Base-by-base conservation (phyloP, 345 rosid genomes). In the Angophora floribunda region DNA sequence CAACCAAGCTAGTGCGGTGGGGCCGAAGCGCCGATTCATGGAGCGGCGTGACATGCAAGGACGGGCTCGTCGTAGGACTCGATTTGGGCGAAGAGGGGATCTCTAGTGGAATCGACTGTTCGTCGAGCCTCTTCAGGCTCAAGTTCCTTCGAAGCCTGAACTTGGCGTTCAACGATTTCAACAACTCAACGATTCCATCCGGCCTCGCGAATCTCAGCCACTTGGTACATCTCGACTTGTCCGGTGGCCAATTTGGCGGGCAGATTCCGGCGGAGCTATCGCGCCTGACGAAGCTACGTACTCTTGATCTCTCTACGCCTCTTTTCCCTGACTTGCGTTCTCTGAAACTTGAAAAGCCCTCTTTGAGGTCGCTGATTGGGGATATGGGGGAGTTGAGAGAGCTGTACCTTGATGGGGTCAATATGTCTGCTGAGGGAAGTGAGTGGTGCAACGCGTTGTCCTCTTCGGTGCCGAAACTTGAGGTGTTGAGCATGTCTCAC, bases 21-120 rank as follows among this genome's bases (percentile, higher is more conserved):
- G 59, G 78, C 51, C 85, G 44, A 15, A 65, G 28, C 85, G 8
- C 50, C 1, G 89, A 91, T 88, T 93, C 57, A 1, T 94, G 94
- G 94, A 15, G 28, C 9, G 94, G 95, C 6, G 91, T 94, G 47
- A 52, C 22, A 7, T 93, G 96, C 24, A 89, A 93, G 86, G 88
- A 2, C 1, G 88, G 49, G 30, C 92, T 8, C 32, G 93, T 93
- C n/a, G 79, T 63, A 59, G 92, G 85, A 3, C 88, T 95, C 8
- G 88, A 93, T 87, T 89, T 95, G 89, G 94, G 93, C 89, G 8
- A 28, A 5, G 91, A 94, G 85, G 70, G 45, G 1, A 90, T 92
- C 85, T 88, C 61, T 0, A 86, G 91, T 6, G 93, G 88, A 59
- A 30, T 93, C 61, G 85, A 92, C 4, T 30, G 52, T 51, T 87